These are phyloP conservation scores for Bothriochloa decipiens DNA, from an alignment of 176 grass and related monocot species.

Conservation along the genomic window DNA sequence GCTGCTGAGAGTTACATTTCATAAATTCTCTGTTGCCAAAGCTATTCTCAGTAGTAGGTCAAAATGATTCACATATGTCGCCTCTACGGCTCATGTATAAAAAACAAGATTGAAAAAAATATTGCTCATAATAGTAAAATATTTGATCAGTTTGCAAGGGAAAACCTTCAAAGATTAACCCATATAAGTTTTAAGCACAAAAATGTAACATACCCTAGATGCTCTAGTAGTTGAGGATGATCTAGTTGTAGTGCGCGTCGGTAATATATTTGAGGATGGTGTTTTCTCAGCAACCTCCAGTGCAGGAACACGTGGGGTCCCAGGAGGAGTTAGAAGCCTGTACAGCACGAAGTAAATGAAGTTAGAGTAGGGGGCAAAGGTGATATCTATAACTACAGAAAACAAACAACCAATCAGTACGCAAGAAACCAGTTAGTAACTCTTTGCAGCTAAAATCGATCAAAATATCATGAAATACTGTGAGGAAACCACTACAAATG, in stretches of 20 bases:
- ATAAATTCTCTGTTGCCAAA: neutral
- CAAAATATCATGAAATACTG: neutral
- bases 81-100: neutral
- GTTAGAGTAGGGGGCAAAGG: neutral
- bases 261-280: constrained; percentile 54
- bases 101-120: neutral
- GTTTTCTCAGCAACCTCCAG: constrained; percentile 64
- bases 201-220: constrained; percentile 67
- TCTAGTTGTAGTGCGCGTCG: constrained; percentile 64
- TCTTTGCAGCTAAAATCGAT: neutral
- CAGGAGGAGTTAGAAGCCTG: constrained; percentile 96
- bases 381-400: constrained; percentile 16
- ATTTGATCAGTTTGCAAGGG: neutral
- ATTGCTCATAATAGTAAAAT: neutral
- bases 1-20: constrained; percentile 7
- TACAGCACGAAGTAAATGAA: neutral
- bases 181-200: neutral
- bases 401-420: neutral
- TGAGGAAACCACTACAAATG: neutral
- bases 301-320: constrained; percentile 71
- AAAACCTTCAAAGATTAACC: neutral
- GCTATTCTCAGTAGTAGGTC: neutral
- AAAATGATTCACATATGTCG: neutral
- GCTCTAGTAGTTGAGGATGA: constrained; percentile 81
- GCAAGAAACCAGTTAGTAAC: neutral